phyloP scores from a whole-genome alignment of 768 basidiomycete species.

The Leccinum ochraceum region DNA sequence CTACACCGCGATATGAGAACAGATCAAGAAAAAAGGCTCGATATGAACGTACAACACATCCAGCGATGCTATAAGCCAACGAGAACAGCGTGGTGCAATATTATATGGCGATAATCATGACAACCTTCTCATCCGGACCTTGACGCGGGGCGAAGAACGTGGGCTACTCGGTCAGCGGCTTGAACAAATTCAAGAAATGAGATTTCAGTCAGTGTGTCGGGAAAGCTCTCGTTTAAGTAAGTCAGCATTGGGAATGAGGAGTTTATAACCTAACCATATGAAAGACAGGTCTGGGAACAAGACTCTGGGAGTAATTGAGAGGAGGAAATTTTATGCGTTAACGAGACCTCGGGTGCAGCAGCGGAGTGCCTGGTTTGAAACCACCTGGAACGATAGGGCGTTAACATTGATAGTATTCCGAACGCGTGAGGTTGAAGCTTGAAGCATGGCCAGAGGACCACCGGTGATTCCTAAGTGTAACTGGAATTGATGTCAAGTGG shows the following conservation, averaged over 20 bases:
- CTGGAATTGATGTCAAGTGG: not conserved
- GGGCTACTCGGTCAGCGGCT: constrained; percentile 35
- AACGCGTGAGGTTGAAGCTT: too few species aligned
- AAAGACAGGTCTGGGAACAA: constrained; percentile 25
- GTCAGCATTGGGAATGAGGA: constrained; percentile 11
- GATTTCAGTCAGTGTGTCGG: constrained; percentile 15
- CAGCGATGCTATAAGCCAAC: not conserved
- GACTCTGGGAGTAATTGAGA: constrained; percentile 16
- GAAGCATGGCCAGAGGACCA: too few species aligned
- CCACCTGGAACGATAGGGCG: too few species aligned
- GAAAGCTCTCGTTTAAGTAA: constrained; percentile 16
- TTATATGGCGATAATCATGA: constrained; percentile 35
- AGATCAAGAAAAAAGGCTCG: not conserved
- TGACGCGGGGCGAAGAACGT: constrained; percentile 23
- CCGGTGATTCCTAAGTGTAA: not conserved
- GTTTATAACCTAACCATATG: constrained; percentile 21
- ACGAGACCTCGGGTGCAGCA: too few species aligned
- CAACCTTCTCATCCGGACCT: constrained; percentile 27
- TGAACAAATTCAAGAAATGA: constrained; percentile 28
- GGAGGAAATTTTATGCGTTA: constrained; percentile 9
- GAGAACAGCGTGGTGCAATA: not conserved
- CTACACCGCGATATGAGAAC: not conserved
- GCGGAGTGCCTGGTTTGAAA: too few species aligned
- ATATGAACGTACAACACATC: not conserved
- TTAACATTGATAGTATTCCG: too few species aligned